Base-by-base conservation (phyloP, 2,329 filamentous ascomycete genomes). In the Sporothrix variecibatus region DNA sequence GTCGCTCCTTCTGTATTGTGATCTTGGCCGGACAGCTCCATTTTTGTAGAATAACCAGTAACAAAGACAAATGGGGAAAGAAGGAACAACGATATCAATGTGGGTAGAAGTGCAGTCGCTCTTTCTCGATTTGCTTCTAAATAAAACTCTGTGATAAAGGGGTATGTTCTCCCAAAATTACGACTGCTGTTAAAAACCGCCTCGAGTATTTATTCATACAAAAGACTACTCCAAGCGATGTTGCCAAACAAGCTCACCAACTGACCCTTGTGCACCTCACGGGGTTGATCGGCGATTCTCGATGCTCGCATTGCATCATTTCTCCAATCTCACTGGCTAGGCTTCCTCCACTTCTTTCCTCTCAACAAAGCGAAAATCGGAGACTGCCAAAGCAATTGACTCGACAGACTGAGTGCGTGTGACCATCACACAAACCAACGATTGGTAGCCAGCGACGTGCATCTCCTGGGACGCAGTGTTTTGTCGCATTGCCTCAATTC, bases 251-350 rank as follows among this genome's bases (percentile, higher is more conserved):
- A 23, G 23, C 28, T 23, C 51, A 20, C 15, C 15, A 0, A 20
- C 43, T 17, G 43, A 34, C 8, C 34, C 15, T 49, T 40, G 31
- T 40, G 31, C 7, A 20, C 31, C 58, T 40, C 20, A n/a, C 15
- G 8, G 20, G 12, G 31, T 28, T 17, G 62, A 67, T 67, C 38
- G 38, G 62, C 62, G 26, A 9, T 23, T 20, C 38, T 43, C 38
- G 15, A 9, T 15, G 26, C 43, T 49, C 15, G 3, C 3, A 49
- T n/a, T 46, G 62, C 38, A 26, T 4, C 11, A 46, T 46, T 40
- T 23, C n/a, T 46, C 23, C n/a, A 28, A 46, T 67, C 62, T 67
- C 38, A 67, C 62, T 67, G 62, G 62, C 62, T 40, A 46, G 34
- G 15, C 40, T 8, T 67, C 17, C 20, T 40, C 62, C 4, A 26